Conservation (phyloP, 2,329 filamentous ascomycete genomes). For the Fusarium anthophilum region DNA sequence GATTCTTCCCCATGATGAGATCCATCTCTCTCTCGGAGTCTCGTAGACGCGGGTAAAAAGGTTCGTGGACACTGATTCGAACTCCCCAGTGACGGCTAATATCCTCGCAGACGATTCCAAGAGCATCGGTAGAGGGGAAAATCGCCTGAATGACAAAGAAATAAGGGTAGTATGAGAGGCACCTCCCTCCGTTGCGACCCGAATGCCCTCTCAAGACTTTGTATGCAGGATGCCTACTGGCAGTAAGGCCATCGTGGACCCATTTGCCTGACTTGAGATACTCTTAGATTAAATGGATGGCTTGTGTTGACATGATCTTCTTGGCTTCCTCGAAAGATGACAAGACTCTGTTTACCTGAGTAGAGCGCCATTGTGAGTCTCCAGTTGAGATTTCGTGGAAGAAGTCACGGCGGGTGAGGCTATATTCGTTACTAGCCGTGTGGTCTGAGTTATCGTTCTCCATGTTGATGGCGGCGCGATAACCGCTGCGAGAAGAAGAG, state of each 20-base stretch:
- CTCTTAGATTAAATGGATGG: neutral
- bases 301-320: neutral
- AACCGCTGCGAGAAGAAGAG: accelerated
- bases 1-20: neutral
- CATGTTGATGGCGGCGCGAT: neutral
- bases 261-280: neutral
- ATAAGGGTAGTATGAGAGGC: neutral
- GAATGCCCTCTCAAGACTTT: too few species aligned
- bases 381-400: too few species aligned
- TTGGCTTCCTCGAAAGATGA: neutral
- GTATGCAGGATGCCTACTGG: too few species aligned
- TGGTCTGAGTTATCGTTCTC: too few species aligned
- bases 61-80: accelerated
- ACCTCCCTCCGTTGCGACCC: too few species aligned
- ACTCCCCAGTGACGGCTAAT: accelerated
- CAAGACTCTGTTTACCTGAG: neutral
- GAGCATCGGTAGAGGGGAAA: neutral
- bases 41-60: neutral
- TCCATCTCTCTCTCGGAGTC: neutral
- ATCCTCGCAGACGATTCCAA: accelerated
- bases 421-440: too few species aligned
- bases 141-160: neutral
- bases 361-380: too few species aligned
- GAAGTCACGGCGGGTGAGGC: too few species aligned
- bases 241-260: neutral